A percentile compares a stretch with the other conserved stretches of the same genome.
Evolutionary conservation across 306 rosid species (phyloP).

Genomic region (Lablab purpureus): DNA sequence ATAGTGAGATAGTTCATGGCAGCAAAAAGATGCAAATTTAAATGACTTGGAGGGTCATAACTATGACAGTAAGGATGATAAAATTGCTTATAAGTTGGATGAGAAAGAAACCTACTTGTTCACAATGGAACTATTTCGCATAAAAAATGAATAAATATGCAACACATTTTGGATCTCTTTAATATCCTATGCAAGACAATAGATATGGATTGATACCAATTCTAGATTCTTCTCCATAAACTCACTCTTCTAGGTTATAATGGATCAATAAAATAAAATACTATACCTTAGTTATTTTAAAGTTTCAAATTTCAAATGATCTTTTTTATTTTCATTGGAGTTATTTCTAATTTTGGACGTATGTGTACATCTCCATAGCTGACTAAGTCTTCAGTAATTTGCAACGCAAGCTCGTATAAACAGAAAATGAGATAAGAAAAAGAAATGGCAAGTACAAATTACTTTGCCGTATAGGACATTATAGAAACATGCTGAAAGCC

Average conservation of each 20-base stretch:
- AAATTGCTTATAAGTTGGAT: conserved; percentile 31
- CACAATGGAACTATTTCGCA: conserved; percentile 10
- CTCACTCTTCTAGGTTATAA: background rate
- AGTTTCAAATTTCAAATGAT: conserved; percentile 6
- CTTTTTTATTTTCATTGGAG: conserved; percentile 11
- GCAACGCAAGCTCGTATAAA: conserved; percentile 29
- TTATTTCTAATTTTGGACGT: conserved; percentile 30
- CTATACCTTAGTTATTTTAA: background rate
- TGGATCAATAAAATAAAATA: conserved; percentile 3
- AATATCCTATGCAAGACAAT: conserved; percentile 27
- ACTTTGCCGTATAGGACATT: conserved; percentile 98
- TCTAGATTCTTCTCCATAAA: conserved; percentile 26
- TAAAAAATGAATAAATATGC: conserved; percentile 13
- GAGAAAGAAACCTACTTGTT: conserved; percentile 39
- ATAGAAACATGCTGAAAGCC: conserved; percentile 93
- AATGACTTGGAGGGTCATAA: background rate
- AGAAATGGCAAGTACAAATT: conserved; percentile 41
- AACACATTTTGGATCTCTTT: conserved; percentile 21
- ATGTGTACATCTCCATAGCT: background rate
- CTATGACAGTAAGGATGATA: conserved; percentile 29
- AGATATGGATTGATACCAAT: conserved; percentile 5
- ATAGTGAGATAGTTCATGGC: conserved; percentile 19
- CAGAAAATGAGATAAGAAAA: conserved; percentile 31
- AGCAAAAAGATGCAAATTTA: conserved; percentile 21
- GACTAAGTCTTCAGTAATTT: conserved; percentile 27